A percentile compares a stretch with the other conserved stretches of the same genome.
Conservation (phyloP, 2,329 filamentous ascomycete genomes). For the Talaromyces piceae region DNA sequence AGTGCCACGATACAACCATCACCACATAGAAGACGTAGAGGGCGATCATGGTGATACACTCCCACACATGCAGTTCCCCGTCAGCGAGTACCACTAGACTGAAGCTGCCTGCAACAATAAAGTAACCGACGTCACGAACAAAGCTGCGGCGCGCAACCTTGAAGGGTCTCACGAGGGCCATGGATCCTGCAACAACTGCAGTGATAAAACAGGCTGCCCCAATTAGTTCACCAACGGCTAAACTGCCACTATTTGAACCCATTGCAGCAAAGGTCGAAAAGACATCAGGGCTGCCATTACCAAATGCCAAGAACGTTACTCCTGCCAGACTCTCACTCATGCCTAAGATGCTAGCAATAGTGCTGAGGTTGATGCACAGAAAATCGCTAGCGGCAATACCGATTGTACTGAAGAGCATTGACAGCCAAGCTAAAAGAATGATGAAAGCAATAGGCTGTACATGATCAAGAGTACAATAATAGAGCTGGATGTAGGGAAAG, state of each 20-base stretch:
- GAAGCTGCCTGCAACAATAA: constrained; percentile 77
- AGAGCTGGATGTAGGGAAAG: constrained; percentile 78
- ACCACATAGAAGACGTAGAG: constrained; percentile 87
- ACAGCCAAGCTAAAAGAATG: constrained; percentile 74
- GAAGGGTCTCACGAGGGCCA: constrained; percentile 95
- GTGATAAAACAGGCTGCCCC: constrained; percentile 95
- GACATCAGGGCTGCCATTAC: constrained; percentile 95
- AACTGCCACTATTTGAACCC: constrained; percentile 91
- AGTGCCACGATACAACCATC: constrained; percentile 87
- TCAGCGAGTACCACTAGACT: constrained; percentile 83
- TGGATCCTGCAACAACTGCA: constrained; percentile 89
- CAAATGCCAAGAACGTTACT: constrained; percentile 93
- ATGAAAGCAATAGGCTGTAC: constrained; percentile 70
- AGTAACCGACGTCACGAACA: constrained; percentile 84
- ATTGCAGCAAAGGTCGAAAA: constrained; percentile 99
- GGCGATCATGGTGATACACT: constrained; percentile 80
- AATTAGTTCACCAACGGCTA: constrained; percentile 91
- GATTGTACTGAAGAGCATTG: constrained; percentile 87
- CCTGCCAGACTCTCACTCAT: constrained; percentile 95
- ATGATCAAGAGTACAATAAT: constrained; percentile 71
- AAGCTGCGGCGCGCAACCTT: constrained; percentile 85
- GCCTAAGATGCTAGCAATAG: constrained; percentile 78
- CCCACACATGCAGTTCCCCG: constrained; percentile 76
- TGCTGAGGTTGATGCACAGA: constrained; percentile 93
- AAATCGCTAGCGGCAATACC: constrained; percentile 98